Base-by-base conservation (phyloP, 2,329 filamentous ascomycete genomes). In the Curvularia lunata region DNA sequence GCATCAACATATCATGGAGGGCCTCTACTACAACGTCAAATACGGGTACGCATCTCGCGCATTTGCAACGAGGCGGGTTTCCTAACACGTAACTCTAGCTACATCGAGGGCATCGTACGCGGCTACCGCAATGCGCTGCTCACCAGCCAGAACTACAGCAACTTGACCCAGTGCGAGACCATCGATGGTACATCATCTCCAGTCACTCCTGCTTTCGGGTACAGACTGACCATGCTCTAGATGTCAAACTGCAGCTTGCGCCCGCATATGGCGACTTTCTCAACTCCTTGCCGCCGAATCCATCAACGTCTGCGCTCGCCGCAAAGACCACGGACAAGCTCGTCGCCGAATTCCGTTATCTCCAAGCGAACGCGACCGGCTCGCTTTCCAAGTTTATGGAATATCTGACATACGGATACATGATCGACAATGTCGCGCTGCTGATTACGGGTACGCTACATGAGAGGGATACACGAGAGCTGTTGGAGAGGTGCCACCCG, bases 341-440 rank as follows among this genome's bases (percentile, higher is more conserved):
- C 65, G 94, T 99, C 64, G 90, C 93, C 66, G 95, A 99, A 78
- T 99, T 99, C 78, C 89, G 92, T 75, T 99, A 99, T 78, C 85
- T 99, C 45, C 91, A 96, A 68, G 92, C 93, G 62, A 97, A 99
- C 75, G 91, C 94, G 27, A 91, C 91, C 2, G 95, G 95, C 16
- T 91, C 92, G 1, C 87, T 97, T 37, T 89, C 93, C 62, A 92
- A 91, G 75, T 99, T 99, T 79, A 92, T 99, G 86, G 92, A 98
- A 78, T 99, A 97, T 79, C 83, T 99, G 61, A 99, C 95, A 1
- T 99, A 99, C 77, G 94, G 93, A 62, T 99, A 99, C 84, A 99
- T 99, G 95, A 99, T 99, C 79, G 95, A 99, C 81, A 99, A 99
- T 72, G 92, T 99, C 52, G 95, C 96, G 38, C 88, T 99, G 40